Evolutionary conservation across 192 early-diverging fungal species (phyloP).

Genomic region (Linnemannia exigua): DNA sequence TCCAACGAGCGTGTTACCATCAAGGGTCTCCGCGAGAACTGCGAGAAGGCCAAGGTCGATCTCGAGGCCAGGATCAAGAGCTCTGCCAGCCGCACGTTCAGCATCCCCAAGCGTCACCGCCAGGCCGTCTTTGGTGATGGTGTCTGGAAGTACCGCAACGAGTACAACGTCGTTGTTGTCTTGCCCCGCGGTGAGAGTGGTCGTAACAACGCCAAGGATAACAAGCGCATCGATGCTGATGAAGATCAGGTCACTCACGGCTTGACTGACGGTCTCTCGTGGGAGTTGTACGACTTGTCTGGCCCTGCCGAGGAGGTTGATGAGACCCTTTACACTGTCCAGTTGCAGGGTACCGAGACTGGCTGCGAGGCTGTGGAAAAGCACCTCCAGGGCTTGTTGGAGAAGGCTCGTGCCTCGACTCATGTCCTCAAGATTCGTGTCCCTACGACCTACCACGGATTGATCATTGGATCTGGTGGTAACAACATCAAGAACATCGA

Average conservation of each 20-base stretch:
- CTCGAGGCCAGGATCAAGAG: constrained; percentile 67
- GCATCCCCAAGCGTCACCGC: constrained; percentile 66
- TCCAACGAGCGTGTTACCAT: constrained; percentile 49
- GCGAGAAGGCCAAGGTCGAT: constrained; percentile 57
- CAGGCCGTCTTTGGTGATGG: constrained; percentile 66
- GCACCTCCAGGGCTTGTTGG: constrained; percentile 31
- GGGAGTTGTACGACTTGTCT: constrained; percentile 50
- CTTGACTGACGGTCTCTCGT: constrained; percentile 44
- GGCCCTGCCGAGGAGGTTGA: constrained; percentile 22
- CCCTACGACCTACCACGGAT: constrained; percentile 43
- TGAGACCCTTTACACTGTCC: constrained; percentile 40
- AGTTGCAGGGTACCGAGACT: constrained; percentile 48
- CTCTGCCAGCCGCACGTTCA: constrained; percentile 64
- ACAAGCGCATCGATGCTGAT: constrained; percentile 63
- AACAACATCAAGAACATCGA: constrained; percentile 85
- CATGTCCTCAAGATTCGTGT: constrained; percentile 51
- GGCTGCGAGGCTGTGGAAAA: constrained; percentile 47
- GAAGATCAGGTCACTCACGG: constrained; percentile 46
- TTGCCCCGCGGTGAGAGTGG: constrained; percentile 34
- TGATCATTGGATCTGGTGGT: constrained; percentile 87
- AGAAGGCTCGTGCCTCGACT: constrained; percentile 45
- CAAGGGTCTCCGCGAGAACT: constrained; percentile 47
- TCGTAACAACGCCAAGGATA: constrained; percentile 21
- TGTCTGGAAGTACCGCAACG: constrained; percentile 70
- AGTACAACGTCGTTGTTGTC: constrained; percentile 73